A percentile compares a stretch with the other conserved stretches of the same genome.
phyloP scores from a whole-genome alignment of 352 stramenopile genomes.

The Elongisporangium prolatum region DNA sequence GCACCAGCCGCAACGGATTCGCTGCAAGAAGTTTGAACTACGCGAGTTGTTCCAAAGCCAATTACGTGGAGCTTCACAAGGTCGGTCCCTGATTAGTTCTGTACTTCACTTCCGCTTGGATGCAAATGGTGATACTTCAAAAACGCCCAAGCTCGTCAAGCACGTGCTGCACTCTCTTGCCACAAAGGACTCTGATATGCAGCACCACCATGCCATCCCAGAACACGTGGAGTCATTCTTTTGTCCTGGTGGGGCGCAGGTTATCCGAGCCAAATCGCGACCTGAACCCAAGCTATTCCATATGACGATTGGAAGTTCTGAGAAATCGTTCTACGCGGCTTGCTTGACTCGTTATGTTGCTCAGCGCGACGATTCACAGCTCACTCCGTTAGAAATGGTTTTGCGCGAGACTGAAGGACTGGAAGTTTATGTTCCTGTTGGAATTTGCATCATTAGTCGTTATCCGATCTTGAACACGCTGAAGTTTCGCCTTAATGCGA shows the following conservation, averaged over 20 bases:
- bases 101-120: slow-evolving; percentile 67
- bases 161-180: slow-evolving; percentile 70
- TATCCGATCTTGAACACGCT: slow-evolving; percentile 81
- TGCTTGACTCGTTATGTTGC: slow-evolving; percentile 79
- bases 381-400: slow-evolving; percentile 72
- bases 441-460: slow-evolving; percentile 77
- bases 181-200: slow-evolving; percentile 51
- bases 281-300: slow-evolving; percentile 73
- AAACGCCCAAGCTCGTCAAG: slow-evolving; percentile 54
- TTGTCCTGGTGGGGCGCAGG: slow-evolving; percentile 46
- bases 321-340: slow-evolving; percentile 79
- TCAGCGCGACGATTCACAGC: slow-evolving; percentile 53
- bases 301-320: slow-evolving; percentile 77
- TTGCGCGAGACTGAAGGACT: slow-evolving; percentile 79
- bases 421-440: slow-evolving; percentile 69
- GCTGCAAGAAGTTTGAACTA: slow-evolving; percentile 65
- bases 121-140: slow-evolving; percentile 35
- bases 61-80: slow-evolving; percentile 50
- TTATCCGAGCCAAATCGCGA: slow-evolving; percentile 50
- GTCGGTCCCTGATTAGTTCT: slow-evolving; percentile 63
- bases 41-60: slow-evolving; percentile 62
- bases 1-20: slow-evolving; percentile 69
- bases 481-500: slow-evolving; percentile 56
- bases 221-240: slow-evolving; percentile 86
- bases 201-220: slow-evolving; percentile 72